Evolutionary conservation across 345 rosid species (phyloP), one percentile per base, ranked within the genome.

Genomic region (Eucalyptus rudis): DNA sequence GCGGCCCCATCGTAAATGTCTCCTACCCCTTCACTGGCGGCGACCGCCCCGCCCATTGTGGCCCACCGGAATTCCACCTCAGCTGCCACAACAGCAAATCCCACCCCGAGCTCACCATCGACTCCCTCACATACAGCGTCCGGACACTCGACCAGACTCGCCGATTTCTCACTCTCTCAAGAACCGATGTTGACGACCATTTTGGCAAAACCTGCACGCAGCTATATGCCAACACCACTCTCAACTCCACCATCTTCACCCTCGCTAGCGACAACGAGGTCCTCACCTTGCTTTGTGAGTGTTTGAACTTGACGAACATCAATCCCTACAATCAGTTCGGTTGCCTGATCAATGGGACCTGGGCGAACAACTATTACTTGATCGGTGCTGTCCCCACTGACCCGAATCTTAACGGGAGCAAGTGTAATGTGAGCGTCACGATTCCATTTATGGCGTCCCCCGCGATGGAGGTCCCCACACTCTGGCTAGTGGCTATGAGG

Each of bases 1-100:
- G 93, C 87, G 93, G 95, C 33, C 33, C 29, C 52, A 50, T 93
- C 79, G 62, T 22, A 2, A 87, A 90, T 89, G 49, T 92, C 87
- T n/a, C 90, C 86, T 93, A 90, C 92, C 95, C 94, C 68, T 93
- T 94, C 93, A 88, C 92, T 66, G 93, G 93, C 81, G 95, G 90
- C 76, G n/a, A 14, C 33, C 93, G 93, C 24, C 96, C 96, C 11
- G 17, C 85, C 87, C 36, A 90, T 90, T 93, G 94, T 90, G 93
- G 93, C 81, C 91, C 90, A 0, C 96, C 93, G 3, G 92, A 88
- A 14, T 92, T 92, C 91, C 89, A 49, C 54, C 93, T 94, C 58
- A 59, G 83, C 45, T 91, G 96, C 88, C 12, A 3, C 4, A 44
- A 86, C 31, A 17, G 1, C 54, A 51, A 51, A 51, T 81, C 86